Evolutionary conservation across 2,329 filamentous ascomycete genomes (phyloP).

Genomic region (Phialocephala subalpina): DNA sequence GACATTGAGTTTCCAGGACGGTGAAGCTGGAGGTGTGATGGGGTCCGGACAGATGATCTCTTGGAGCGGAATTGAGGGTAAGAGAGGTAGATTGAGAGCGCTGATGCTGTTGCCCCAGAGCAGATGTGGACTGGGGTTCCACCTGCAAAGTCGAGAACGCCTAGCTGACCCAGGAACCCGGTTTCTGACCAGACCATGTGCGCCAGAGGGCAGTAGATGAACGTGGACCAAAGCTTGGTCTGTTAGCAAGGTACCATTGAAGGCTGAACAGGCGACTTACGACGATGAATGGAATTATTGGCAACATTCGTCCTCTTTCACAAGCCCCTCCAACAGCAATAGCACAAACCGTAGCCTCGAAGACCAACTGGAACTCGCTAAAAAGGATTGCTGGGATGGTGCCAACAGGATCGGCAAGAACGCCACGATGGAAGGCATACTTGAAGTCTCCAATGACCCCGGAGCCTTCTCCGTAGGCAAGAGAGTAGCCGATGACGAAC

Average conservation of each 20-base stretch:
- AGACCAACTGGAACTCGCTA: slow-evolving; percentile 70
- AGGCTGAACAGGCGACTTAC: slow-evolving; percentile 47
- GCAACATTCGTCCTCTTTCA: slow-evolving; percentile 67
- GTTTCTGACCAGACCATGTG: slow-evolving; percentile 82
- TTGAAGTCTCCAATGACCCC: slow-evolving; percentile 68
- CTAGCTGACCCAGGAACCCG: slow-evolving; percentile 75
- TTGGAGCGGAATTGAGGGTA: slow-evolving; percentile 70
- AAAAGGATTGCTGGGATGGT: slow-evolving; percentile 70
- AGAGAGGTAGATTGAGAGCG: slow-evolving; percentile 77
- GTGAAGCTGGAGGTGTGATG: slow-evolving; percentile 63
- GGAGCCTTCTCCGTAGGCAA: slow-evolving; percentile 66
- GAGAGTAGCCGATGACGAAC: slow-evolving; percentile 70
- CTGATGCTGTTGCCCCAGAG: slow-evolving; percentile 74
- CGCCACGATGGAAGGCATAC: slow-evolving; percentile 67
- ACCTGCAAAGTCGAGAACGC: slow-evolving; percentile 77
- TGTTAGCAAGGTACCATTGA: neutral
- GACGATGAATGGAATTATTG: slow-evolving; percentile 73
- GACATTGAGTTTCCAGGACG: slow-evolving; percentile 78
- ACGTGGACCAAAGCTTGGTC: slow-evolving; percentile 63
- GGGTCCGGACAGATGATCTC: slow-evolving; percentile 53
- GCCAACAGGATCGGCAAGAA: slow-evolving; percentile 65
- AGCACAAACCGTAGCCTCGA: slow-evolving; percentile 63
- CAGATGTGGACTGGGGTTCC: slow-evolving; percentile 80
- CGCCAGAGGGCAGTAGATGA: slow-evolving; percentile 77
- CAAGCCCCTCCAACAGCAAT: slow-evolving; percentile 61